These are phyloP conservation scores for Ceratobasidium sp. DNA, from an alignment of 1,284 basidiomycete genomes.

Conservation along the genomic window DNA sequence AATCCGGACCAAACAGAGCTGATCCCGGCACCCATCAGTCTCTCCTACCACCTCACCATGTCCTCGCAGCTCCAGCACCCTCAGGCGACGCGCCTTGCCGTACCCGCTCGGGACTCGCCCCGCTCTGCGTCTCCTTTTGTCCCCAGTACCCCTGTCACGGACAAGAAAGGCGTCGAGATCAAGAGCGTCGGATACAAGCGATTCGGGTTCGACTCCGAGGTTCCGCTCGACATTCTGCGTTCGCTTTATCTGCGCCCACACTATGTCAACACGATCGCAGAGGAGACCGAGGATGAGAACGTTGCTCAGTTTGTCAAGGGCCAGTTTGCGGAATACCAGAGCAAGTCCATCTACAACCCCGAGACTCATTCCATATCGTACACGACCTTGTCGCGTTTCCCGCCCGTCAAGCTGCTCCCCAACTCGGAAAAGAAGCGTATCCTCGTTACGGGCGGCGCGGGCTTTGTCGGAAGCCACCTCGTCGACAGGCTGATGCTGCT, in stretches of 20 bases:
- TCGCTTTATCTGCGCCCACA: conserved; percentile 88
- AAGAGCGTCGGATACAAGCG: conserved; percentile 82
- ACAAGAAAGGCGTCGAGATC: conserved; percentile 82
- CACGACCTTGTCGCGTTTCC: conserved; percentile 90
- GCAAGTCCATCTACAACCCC: conserved; percentile 86
- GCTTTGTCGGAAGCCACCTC: conserved; percentile 97
- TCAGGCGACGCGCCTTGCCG: conserved; percentile 19
- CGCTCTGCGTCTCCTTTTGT: conserved; percentile 24
- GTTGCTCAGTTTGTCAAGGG: conserved; percentile 69
- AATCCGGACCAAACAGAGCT: conserved; percentile 6
- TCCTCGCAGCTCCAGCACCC: not conserved
- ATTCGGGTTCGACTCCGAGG: conserved; percentile 90
- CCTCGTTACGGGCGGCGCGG: conserved; percentile 95
- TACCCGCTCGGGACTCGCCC: not conserved
- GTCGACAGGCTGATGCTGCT: conserved; percentile 97
- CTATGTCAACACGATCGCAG: conserved; percentile 69
- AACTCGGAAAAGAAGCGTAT: conserved; percentile 86
- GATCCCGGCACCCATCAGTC: conserved; percentile 6
- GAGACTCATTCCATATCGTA: conserved; percentile 86
- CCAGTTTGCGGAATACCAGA: conserved; percentile 70
- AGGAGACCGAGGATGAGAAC: conserved; percentile 56
- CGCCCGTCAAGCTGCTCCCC: conserved; percentile 88
- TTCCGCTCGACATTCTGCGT: conserved; percentile 81
- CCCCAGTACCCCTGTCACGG: conserved; percentile 70
- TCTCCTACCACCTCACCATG: conserved; percentile 2